Evolutionary conservation across 352 stramenopile species (phyloP), one percentile per base, ranked within the genome.

Genomic region (Phytophthora constricta): DNA sequence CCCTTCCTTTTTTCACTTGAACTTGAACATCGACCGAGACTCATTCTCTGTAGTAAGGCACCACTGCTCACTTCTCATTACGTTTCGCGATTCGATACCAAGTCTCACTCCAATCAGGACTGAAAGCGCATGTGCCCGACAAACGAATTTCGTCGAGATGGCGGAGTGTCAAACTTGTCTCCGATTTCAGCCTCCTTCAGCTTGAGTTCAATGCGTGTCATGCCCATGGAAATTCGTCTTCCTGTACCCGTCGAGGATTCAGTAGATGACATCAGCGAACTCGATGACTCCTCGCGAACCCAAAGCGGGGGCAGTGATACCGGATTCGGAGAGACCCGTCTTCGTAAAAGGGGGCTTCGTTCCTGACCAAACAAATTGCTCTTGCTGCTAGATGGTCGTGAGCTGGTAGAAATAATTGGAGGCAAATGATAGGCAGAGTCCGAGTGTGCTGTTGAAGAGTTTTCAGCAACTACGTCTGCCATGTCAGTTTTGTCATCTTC

Each of bases 171-270:
- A 14, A 50, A 28, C 17, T 28, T 23, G 43, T 25, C n/a, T 50
- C 20, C n/a, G 13, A 28, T 8, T 13, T 17, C 17, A 0, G 74
- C 67, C 23, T 92, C 80, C 26, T 89, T 92, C 14, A 90, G 51
- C 28, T 82, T 90, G 3, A 90, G 68, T 50, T 90, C 72, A 2
- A 84, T 52, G 26, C 79, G 79, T 22, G 46, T 77, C 74, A 80
- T 89, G n/a, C 27, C 56, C 16, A 64, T 49, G 9, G 60, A 72
- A 37, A 67, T 64, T 11, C 45, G 64, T 61, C 56, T 43, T 28
- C 56, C 52, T 20, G 57, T 78, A 23, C 48, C 58, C 13, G 41
- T 56, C 39, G 54, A 55, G 16, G 58, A 58, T 8, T 34, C 52
- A 16, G 50, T 62, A 0, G 62, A 53, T 8, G 68, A 62, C 19